Percentiles rank a stretch among this genome's conserved stretches.
Conservation (phyloP, 2,329 filamentous ascomycete genomes). For the Seiridium cupressi region DNA sequence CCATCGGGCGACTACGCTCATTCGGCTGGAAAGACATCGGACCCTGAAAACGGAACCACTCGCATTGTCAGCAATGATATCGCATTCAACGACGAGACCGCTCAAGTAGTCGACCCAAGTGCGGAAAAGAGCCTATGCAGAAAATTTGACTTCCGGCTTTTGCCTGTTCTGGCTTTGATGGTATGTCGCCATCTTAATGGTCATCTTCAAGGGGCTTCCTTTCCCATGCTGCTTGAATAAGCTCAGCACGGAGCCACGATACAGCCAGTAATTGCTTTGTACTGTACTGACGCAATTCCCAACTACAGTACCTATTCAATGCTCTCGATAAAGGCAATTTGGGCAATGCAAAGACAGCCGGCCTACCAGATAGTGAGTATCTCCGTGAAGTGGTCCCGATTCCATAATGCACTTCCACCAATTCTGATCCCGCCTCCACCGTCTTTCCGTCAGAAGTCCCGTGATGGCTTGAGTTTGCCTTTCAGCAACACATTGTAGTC, state of each 20-base stretch:
- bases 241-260: no score
- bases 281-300: not conserved
- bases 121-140: slow-evolving; percentile 50
- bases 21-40: not conserved
- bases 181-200: slow-evolving; percentile 17
- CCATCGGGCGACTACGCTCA: not conserved
- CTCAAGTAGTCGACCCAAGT: slow-evolving; percentile 32
- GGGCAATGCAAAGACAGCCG: slow-evolving; percentile 57
- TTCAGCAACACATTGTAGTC: no score
- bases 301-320: slow-evolving; percentile 38
- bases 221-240: no score
- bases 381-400: no score
- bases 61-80: slow-evolving; percentile 22
- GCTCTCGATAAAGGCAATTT: slow-evolving; percentile 50
- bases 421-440: no score
- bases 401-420: not conserved
- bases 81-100: slow-evolving; percentile 32
- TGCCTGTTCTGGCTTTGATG: slow-evolving; percentile 55
- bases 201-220: no score
- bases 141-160: slow-evolving; percentile 53
- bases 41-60: slow-evolving; percentile 3
- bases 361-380: slow-evolving; percentile 20
- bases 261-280: not conserved
- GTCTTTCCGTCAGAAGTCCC: no score
- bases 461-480: no score